These are phyloP conservation scores for Platanus orientalis DNA, from an alignment of 164 flowering plant genomes.

Conservation along the genomic window DNA sequence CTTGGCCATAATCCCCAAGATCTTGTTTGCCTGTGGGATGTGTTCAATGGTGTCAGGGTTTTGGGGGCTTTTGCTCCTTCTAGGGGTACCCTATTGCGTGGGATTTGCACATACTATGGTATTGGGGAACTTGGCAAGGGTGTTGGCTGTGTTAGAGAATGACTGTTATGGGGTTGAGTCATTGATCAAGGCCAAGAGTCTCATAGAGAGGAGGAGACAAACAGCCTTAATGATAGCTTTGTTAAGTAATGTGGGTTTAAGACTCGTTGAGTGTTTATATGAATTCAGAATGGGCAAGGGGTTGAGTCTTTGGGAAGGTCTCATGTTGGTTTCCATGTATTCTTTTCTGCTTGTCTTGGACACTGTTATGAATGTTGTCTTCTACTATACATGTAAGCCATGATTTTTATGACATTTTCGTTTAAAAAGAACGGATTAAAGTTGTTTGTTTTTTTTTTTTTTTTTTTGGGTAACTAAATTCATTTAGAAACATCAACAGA, in stretches of 20 bases:
- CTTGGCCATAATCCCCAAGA: slow-evolving; percentile 19
- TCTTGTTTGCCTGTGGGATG: slow-evolving; percentile 13
- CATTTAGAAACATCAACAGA: too few species aligned
- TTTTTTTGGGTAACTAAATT: neutral
- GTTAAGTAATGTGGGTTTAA: slow-evolving; percentile 26
- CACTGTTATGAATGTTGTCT: slow-evolving; percentile 33
- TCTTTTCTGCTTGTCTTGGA: slow-evolving; percentile 37
- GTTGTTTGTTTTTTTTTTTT: neutral
- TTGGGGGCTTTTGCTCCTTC: slow-evolving; percentile 22
- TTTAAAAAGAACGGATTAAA: neutral
- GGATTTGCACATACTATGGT: slow-evolving; percentile 35
- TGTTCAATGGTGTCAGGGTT: slow-evolving; percentile 17
- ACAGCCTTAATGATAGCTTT: slow-evolving; percentile 30
- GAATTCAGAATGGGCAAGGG: slow-evolving; percentile 32
- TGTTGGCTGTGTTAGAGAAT: slow-evolving; percentile 27
- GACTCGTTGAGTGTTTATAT: slow-evolving; percentile 31
- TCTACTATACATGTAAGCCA: slow-evolving; percentile 30
- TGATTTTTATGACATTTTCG: neutral
- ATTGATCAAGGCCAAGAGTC: slow-evolving; percentile 25
- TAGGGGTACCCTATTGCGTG: slow-evolving; percentile 29
- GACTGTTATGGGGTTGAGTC: slow-evolving; percentile 29
- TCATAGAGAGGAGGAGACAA: slow-evolving; percentile 24
- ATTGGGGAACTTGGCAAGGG: slow-evolving; percentile 34
- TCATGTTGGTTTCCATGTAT: slow-evolving; percentile 35
- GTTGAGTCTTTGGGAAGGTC: slow-evolving; percentile 30